Evolutionary conservation across 202 grass and related monocot species (phyloP).

Genomic region (Cymbopogon flexuosus): DNA sequence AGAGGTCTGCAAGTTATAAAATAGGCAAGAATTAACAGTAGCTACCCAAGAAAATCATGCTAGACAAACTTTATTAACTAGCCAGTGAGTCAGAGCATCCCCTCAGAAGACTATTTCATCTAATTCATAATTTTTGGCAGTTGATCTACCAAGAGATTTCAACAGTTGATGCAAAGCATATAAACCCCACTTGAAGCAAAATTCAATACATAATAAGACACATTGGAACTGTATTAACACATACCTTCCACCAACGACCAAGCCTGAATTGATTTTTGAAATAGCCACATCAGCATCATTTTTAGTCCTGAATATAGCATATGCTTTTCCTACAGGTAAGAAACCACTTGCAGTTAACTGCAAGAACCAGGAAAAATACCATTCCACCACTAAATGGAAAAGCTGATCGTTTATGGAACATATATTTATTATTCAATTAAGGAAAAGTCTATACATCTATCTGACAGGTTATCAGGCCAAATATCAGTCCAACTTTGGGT

Average conservation of each 20-base stretch:
- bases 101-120: conserved; percentile 4
- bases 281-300: conserved; percentile 52
- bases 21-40: conserved; percentile 5
- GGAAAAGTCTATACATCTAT: background rate
- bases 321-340: conserved; percentile 77
- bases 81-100: background rate
- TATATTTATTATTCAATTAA: conserved; percentile 8
- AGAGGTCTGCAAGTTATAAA: conserved; percentile 59
- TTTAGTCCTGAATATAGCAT: conserved; percentile 66
- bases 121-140: background rate
- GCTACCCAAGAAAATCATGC: conserved; percentile 22
- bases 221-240: conserved; percentile 12
- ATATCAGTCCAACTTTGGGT: background rate
- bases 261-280: conserved; percentile 59
- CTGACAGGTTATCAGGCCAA: background rate
- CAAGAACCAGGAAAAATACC: background rate
- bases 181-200: conserved; percentile 9
- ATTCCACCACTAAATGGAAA: background rate
- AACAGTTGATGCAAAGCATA: conserved; percentile 30
- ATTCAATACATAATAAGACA: conserved; percentile 11
- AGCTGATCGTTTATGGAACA: background rate
- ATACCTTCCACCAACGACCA: conserved; percentile 80
- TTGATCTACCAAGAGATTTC: background rate
- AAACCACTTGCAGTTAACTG: conserved; percentile 18
- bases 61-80: background rate